Evolutionary conservation across 345 rosid genomes (phyloP).

Genomic region (Aquilaria malaccensis): DNA sequence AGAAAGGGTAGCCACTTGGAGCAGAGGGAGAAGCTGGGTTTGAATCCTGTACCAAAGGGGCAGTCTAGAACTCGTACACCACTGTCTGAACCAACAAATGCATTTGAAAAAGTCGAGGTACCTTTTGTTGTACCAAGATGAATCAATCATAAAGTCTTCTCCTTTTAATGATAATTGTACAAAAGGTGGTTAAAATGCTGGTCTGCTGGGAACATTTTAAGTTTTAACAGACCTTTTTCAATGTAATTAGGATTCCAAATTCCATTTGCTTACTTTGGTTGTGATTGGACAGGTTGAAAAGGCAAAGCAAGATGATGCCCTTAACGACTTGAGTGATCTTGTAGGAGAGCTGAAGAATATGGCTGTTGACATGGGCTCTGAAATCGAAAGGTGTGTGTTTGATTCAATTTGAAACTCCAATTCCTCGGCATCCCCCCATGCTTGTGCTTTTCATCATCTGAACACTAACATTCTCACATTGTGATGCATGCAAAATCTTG

Average conservation of each 20-base stretch:
- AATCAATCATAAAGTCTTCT: too few species aligned
- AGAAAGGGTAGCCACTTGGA: constrained; percentile 58
- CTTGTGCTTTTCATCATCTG: too few species aligned
- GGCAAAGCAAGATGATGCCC: constrained; percentile 73
- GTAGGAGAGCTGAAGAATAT: constrained; percentile 71
- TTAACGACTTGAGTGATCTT: constrained; percentile 59
- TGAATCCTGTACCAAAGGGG: constrained; percentile 44
- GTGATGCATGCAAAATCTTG: constrained; percentile 2
- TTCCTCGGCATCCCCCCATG: too few species aligned
- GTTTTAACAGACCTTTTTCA: too few species aligned
- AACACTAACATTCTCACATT: too few species aligned
- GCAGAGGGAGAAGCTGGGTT: constrained; percentile 79
- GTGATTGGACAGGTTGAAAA: constrained; percentile 51
- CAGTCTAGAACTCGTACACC: constrained; percentile 32
- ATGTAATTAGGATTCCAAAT: background rate
- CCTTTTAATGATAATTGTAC: too few species aligned
- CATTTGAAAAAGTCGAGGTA: constrained; percentile 84
- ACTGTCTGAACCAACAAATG: constrained; percentile 51
- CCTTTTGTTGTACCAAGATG: constrained; percentile 9
- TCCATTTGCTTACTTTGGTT: background rate
- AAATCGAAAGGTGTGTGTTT: constrained; percentile 54
- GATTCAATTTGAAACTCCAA: too few species aligned
- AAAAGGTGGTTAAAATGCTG: too few species aligned
- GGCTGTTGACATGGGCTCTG: constrained; percentile 91
- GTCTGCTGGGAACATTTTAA: too few species aligned